phyloP scores from a whole-genome alignment of 2,329 filamentous ascomycete genomes.

The Cylindrodendrum hubeiense region DNA sequence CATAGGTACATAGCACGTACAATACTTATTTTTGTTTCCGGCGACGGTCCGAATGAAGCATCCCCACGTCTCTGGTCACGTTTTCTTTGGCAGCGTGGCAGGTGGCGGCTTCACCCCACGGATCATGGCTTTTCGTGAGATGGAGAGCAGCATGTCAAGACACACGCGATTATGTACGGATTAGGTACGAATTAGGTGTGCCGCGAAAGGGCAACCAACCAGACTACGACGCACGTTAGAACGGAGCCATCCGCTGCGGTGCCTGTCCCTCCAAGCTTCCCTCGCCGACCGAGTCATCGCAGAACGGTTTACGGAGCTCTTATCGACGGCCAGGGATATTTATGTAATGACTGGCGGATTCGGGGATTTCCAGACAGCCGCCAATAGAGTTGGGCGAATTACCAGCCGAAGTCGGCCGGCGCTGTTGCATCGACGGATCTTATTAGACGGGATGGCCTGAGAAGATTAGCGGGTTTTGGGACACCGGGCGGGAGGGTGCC shows the following conservation, averaged over 20 bases:
- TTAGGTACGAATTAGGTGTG: no score
- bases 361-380: slow-evolving; percentile 25
- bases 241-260: slow-evolving; percentile 5
- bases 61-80: background rate
- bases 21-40: slow-evolving; percentile 3
- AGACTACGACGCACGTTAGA: background rate
- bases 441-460: slow-evolving; percentile 5
- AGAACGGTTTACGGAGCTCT: slow-evolving; percentile 29
- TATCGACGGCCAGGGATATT: slow-evolving; percentile 33
- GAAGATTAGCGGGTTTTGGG: slow-evolving; percentile 10
- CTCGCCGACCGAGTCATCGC: slow-evolving; percentile 7
- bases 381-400: slow-evolving; percentile 42
- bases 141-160: slow-evolving; percentile 3
- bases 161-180: slow-evolving; percentile 24
- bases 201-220: no score
- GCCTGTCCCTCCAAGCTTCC: background rate
- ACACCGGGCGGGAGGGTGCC: slow-evolving; percentile 2
- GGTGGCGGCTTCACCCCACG: slow-evolving; percentile 16
- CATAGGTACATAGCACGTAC: background rate
- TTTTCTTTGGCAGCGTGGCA: background rate
- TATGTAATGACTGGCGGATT: slow-evolving; percentile 34
- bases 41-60: slow-evolving; percentile 13
- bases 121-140: slow-evolving; percentile 7
- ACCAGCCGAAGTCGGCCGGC: slow-evolving; percentile 43
- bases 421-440: slow-evolving; percentile 13